Base-by-base conservation (phyloP, 2,329 filamentous ascomycete genomes). In the Penicillium glabrum region DNA sequence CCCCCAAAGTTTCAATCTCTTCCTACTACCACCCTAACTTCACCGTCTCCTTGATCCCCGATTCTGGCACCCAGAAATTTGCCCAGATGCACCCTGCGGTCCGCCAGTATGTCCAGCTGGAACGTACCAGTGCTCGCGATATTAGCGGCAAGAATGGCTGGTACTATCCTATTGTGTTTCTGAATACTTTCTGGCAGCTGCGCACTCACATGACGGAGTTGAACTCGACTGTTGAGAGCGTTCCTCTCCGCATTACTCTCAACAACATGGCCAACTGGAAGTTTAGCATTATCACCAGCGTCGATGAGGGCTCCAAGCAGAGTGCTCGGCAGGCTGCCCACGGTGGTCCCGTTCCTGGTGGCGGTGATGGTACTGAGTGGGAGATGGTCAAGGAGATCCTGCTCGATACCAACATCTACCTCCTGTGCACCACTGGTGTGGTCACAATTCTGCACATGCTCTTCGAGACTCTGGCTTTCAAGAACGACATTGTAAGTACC, bases 121-220 rank as follows among this genome's bases (percentile, higher is more conserved):
- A 98, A 73, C 75, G 84, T 2, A 92, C 86, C 2, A 90, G 89
- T 46, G 90, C 91, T 45, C 86, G 95, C 58, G 95, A 99, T 73
- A 86, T 82, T 2, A 86, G 86, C 14, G 95, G 95, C 37, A 85
- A 93, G 75, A 91, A 98, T 75, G 88, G 89, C 59, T 99, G 93
- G 93, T 99, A 98, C 72, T 86, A 89, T 70, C 95, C 95, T 5
- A 85, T 97, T 45, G 78, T 98, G 39, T 99, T 91, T 72, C 81
- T 95, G 71, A 99, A 99, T 77, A 96, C 89, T 4, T 99, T 99
- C 77, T 99, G 95, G 95, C 93, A 98, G 76, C 82, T 99, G 62
- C 90, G 85, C 71, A 88, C 83, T 61, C 91, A 98, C 67, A 98
- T 98, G 93, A 91, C 84, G 23, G 83, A 93, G 64, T 80, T 99